Evolutionary conservation across 352 stramenopile species (phyloP).

Genomic region (Saprolegnia diclina): DNA sequence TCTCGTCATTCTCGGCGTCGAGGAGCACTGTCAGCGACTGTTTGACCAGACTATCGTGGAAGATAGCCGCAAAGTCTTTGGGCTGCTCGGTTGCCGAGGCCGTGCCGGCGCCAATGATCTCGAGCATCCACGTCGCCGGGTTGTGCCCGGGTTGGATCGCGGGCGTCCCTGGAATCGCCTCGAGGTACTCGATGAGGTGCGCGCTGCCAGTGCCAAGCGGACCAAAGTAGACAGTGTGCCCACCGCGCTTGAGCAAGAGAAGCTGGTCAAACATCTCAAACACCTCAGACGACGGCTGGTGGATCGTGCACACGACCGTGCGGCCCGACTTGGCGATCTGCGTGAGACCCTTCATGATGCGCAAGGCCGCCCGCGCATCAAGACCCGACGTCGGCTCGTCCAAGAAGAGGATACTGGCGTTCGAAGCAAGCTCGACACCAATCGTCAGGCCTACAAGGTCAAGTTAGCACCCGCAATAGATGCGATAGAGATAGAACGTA

Average conservation of each 20-base stretch:
- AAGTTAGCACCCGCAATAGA: conserved; percentile 38
- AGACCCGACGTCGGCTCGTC: conserved; percentile 90
- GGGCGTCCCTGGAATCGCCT: conserved; percentile 18
- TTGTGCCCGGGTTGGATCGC: conserved; percentile 46
- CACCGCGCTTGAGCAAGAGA: conserved; percentile 73
- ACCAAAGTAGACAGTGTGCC: conserved; percentile 48
- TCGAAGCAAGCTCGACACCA: conserved; percentile 87
- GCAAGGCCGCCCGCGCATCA: conserved; percentile 78
- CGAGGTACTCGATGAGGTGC: conserved; percentile 51
- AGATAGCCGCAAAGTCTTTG: conserved; percentile 37
- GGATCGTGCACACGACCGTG: conserved; percentile 89
- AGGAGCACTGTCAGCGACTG: conserved; percentile 42
- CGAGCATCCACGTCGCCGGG: conserved; percentile 85
- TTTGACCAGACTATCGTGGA: conserved; percentile 36
- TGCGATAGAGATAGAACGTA: conserved; percentile 24
- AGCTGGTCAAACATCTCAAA: conserved; percentile 88
- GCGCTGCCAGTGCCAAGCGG: conserved; percentile 43
- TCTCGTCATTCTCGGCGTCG: conserved; percentile 34
- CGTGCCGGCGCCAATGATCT: conserved; percentile 45
- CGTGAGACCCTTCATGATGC: conserved; percentile 84
- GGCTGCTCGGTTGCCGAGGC: conserved; percentile 29
- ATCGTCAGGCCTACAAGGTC: conserved; percentile 52
- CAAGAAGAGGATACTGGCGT: conserved; percentile 82
- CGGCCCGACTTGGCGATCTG: conserved; percentile 73
- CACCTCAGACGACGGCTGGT: conserved; percentile 87